A percentile compares a stretch with the other conserved stretches of the same genome.
These are phyloP conservation scores for Alternaria metachromatica DNA, from an alignment of 2,329 filamentous ascomycete species.

Conservation along the genomic window DNA sequence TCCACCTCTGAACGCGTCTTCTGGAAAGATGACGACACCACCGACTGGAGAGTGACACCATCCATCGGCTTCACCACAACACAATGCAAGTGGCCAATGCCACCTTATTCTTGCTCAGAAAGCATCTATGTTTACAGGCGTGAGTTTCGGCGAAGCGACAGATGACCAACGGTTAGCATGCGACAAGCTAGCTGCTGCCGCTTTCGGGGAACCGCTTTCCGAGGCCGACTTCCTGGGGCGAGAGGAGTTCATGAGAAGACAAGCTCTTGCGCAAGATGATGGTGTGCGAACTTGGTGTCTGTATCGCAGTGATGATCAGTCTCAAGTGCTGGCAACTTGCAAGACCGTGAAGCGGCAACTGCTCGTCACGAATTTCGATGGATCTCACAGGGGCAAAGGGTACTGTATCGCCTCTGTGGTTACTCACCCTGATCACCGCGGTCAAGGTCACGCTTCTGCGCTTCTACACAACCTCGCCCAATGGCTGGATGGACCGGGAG, in stretches of 20 bases:
- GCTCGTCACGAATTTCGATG: too few species aligned
- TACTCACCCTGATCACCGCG: too few species aligned
- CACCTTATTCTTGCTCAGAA: neutral
- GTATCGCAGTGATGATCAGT: too few species aligned
- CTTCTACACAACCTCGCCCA: neutral
- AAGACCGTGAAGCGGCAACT: too few species aligned
- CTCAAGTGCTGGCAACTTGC: too few species aligned
- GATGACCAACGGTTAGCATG: neutral
- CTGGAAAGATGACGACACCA: neutral
- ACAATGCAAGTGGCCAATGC: neutral
- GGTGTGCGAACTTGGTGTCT: neutral
- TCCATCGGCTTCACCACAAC: neutral
- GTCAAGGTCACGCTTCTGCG: neutral
- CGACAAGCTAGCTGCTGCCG: neutral
- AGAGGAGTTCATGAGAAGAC: neutral
- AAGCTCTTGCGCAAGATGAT: neutral
- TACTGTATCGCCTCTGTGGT: too few species aligned
- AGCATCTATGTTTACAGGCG: neutral
- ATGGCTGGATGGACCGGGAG: neutral
- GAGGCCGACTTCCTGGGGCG: neutral
- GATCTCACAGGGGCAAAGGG: too few species aligned
- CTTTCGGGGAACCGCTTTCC: neutral
- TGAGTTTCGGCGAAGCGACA: neutral
- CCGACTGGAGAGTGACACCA: neutral
- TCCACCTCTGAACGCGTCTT: neutral